Conservation (phyloP, 225 moss, liverwort and hornwort genomes). For the Sphagnum contortum region DNA sequence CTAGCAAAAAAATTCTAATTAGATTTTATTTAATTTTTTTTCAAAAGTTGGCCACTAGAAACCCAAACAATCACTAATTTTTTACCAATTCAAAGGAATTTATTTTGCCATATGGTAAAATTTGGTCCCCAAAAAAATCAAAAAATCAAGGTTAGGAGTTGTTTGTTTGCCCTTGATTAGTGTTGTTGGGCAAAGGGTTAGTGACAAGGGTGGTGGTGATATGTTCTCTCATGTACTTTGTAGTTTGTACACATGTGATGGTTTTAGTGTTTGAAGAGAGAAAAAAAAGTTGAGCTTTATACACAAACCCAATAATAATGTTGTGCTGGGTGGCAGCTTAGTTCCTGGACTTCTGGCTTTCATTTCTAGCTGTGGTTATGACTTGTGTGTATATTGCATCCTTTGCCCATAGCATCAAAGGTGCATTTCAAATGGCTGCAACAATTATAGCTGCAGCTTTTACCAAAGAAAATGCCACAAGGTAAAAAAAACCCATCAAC, state of each 20-base stretch:
- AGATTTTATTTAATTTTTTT: no score
- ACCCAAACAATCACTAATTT: no score
- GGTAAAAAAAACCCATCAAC: slow-evolving; percentile 28
- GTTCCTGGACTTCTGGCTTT: slow-evolving; percentile 98
- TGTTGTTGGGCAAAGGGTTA: no score
- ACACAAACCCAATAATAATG: not conserved
- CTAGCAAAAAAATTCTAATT: no score
- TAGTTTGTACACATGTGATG: slow-evolving; percentile 1
- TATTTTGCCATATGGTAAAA: no score
- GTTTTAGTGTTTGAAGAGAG: not conserved
- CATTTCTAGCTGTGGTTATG: slow-evolving; percentile 71
- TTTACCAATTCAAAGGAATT: no score
- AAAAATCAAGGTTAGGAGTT: no score
- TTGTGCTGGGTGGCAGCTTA: slow-evolving; percentile 27
- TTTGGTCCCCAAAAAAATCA: no score
- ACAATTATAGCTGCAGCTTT: slow-evolving; percentile 70
- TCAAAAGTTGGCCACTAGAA: no score
- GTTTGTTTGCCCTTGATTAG: no score
- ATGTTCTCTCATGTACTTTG: no score
- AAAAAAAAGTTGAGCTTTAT: not conserved
- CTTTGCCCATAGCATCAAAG: slow-evolving; percentile 47
- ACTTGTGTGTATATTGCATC: slow-evolving; percentile 65
- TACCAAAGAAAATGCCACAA: slow-evolving; percentile 72
- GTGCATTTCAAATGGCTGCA: slow-evolving; percentile 47
- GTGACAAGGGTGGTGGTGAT: no score